Evolutionary conservation across 1,139 yeast species (phyloP), one percentile per base, ranked within the genome.

Genomic region (Wickerhamomyces sp.): DNA sequence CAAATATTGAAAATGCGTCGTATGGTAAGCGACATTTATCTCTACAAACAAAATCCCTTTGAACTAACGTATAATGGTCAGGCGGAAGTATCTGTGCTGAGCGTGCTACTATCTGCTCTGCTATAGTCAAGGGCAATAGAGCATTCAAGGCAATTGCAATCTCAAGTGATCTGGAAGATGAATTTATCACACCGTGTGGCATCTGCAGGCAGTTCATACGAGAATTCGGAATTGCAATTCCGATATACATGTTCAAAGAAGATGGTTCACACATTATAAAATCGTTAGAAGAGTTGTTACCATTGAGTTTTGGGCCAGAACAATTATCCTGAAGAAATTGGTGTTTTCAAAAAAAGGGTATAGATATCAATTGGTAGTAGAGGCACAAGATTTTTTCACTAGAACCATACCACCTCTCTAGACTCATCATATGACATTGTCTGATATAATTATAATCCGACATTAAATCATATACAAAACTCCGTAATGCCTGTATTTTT

Each of bases 1-100:
- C 94, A 32, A 91, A 91, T 49, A 78, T 91, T 18, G 98, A 91
- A 55, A 91, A 89, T 55, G 96, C 96, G 3, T 78, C 93, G 28
- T 89, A 84, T 52, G 93, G 91, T 10, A 18, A 32, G 52, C 41
- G 8, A n/a, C n/a, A n/a, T n/a, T n/a, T n/a, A n/a, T n/a, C n/a
- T n/a, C n/a, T n/a, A n/a, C n/a, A n/a, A n/a, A n/a, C n/a, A n/a
- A n/a, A n/a, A n/a, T n/a, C n/a, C n/a, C n/a, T n/a, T n/a, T n/a
- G n/a, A n/a, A n/a, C n/a, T n/a, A n/a, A n/a, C n/a, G n/a, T n/a
- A n/a, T n/a, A n/a, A n/a, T 24, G 22, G 5, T 8, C 12, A 49
- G 52, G 68, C 0, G 96, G 83, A 0, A 72, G 84, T 3, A 78
- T 88, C 14, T 91, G 98, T 58, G 98, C 98, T 2, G 98, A 91